phyloP scores from a whole-genome alignment of 2,329 filamentous ascomycete genomes.

The Acrocalymma vagum region DNA sequence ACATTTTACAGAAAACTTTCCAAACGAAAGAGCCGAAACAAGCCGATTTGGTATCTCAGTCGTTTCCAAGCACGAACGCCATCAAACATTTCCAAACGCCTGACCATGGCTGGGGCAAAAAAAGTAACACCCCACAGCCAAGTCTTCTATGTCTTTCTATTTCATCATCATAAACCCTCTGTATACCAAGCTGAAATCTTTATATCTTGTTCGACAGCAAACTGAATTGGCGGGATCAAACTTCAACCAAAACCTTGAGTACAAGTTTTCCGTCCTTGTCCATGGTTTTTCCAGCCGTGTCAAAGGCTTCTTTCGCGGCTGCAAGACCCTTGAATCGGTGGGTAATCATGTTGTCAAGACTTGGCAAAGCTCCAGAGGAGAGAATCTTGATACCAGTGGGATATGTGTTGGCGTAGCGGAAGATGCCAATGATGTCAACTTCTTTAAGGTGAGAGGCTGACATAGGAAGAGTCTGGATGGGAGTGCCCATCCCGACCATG shows the following conservation, averaged over 20 bases:
- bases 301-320: constrained; percentile 61
- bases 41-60: constrained; percentile 3
- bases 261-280: constrained; percentile 62
- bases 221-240: constrained; percentile 16
- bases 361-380: constrained; percentile 58
- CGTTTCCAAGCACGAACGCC: neutral
- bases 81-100: constrained; percentile 6
- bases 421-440: constrained; percentile 66
- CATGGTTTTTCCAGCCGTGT: constrained; percentile 58
- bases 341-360: constrained; percentile 62
- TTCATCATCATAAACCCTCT: constrained; percentile 1
- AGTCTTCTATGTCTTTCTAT: constrained; percentile 6
- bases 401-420: constrained; percentile 64
- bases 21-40: neutral
- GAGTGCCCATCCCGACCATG: constrained; percentile 66
- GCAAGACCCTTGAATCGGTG: constrained; percentile 58
- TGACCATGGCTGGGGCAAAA: neutral
- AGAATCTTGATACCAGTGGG: constrained; percentile 63
- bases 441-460: constrained; percentile 64
- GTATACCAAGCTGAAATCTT: constrained; percentile 3
- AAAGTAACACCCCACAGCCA: neutral
- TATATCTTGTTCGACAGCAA: neutral
- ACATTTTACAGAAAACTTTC: neutral
- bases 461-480: constrained; percentile 62
- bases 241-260: constrained; percentile 58